Evolutionary conservation across 352 stramenopile genomes (phyloP).

Genomic region (Pythium periplocum): DNA sequence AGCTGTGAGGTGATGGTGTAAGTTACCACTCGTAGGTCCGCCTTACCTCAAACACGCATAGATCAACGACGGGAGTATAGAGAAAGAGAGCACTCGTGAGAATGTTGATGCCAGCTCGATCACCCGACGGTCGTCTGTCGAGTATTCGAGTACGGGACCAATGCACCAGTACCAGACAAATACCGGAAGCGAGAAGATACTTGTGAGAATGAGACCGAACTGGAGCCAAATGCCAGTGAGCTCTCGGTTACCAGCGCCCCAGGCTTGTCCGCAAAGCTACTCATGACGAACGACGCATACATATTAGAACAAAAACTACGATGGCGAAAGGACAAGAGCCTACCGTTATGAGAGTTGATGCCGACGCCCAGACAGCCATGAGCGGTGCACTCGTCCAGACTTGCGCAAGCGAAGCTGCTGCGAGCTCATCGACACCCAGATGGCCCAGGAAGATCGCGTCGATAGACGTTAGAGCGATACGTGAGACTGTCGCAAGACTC

Average conservation of each 20-base stretch:
- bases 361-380: constrained; percentile 59
- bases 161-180: constrained; percentile 72
- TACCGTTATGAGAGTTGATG: constrained; percentile 61
- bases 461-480: constrained; percentile 61
- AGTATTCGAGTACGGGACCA: constrained; percentile 50
- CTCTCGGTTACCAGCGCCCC: constrained; percentile 56
- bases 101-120: constrained; percentile 53
- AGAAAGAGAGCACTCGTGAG: constrained; percentile 50
- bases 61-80: constrained; percentile 52
- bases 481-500: constrained; percentile 52
- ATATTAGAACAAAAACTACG: no score
- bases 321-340: not conserved
- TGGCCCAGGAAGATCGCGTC: constrained; percentile 77
- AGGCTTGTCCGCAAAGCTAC: constrained; percentile 68
- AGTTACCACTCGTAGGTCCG: no score
- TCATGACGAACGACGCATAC: no score
- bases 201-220: constrained; percentile 55
- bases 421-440: constrained; percentile 64
- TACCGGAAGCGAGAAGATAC: constrained; percentile 47
- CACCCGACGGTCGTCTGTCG: constrained; percentile 28
- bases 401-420: constrained; percentile 59
- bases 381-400: constrained; percentile 64
- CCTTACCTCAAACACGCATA: constrained; percentile 57
- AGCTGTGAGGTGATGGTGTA: no score
- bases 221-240: constrained; percentile 75